Evolutionary conservation across 805 yeast species (phyloP).

Genomic region (Vanderwaltozyma tropicalis): DNA sequence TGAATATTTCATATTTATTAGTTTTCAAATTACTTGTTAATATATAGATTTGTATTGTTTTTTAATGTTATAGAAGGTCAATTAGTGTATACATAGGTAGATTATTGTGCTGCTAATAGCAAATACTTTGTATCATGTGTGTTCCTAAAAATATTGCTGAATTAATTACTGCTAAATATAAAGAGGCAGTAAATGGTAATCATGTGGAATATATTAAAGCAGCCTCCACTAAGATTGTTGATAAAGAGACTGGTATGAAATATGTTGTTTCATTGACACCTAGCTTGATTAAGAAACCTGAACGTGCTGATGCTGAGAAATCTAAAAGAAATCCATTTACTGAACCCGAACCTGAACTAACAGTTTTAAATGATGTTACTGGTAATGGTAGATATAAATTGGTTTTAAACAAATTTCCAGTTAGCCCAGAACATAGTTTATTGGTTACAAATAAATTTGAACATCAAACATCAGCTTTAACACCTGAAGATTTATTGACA

Average conservation of each 20-base stretch:
- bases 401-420: conserved; percentile 80
- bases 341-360: conserved; percentile 66
- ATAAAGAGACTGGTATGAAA: conserved; percentile 23
- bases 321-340: conserved; percentile 59
- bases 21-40: too few relatives aligned
- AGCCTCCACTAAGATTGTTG: conserved; percentile 24
- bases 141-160: conserved; percentile 34
- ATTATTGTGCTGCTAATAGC: too few relatives aligned
- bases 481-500: conserved; percentile 57
- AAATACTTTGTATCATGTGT: not conserved
- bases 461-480: conserved; percentile 61
- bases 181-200: conserved; percentile 37
- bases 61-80: too few relatives aligned
- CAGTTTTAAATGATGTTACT: conserved; percentile 45
- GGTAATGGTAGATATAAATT: conserved; percentile 41
- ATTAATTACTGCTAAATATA: conserved; percentile 32
- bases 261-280: conserved; percentile 27
- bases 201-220: conserved; percentile 45
- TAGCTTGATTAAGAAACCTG: conserved; percentile 31
- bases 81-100: too few relatives aligned
- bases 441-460: conserved; percentile 66
- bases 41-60: too few relatives aligned
- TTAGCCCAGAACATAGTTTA: conserved; percentile 68
- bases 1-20: too few relatives aligned
- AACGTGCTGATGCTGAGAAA: conserved; percentile 21